Conservation (phyloP, 2,329 filamentous ascomycete genomes). For the Aplosporella prunicola region DNA sequence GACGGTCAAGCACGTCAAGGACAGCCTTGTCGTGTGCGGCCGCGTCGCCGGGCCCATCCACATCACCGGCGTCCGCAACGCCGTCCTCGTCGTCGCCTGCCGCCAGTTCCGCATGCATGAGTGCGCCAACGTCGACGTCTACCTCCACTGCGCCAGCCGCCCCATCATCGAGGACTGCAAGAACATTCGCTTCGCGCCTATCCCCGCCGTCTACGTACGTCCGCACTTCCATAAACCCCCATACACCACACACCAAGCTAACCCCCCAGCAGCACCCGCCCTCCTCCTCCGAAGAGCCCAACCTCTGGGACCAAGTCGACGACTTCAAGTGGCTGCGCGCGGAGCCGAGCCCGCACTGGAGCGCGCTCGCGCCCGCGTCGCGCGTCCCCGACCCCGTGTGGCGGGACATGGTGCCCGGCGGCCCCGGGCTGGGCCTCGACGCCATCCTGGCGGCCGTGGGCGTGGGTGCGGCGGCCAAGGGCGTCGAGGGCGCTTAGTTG, state of each 20-base stretch:
- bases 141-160: constrained; percentile 69
- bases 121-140: constrained; percentile 70
- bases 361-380: constrained; percentile 51
- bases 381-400: constrained; percentile 56
- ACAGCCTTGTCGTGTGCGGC: constrained; percentile 68
- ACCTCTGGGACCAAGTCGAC: constrained; percentile 84
- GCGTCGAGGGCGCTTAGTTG: too few species aligned
- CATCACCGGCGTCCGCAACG: constrained; percentile 64
- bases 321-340: constrained; percentile 96
- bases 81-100: constrained; percentile 61
- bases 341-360: constrained; percentile 84
- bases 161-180: constrained; percentile 91
- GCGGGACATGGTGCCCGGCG: constrained; percentile 57
- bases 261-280: constrained; percentile 14
- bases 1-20: constrained; percentile 57
- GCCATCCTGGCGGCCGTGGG: constrained; percentile 50
- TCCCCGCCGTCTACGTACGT: constrained; percentile 41
- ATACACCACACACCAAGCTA: constrained; percentile 18
- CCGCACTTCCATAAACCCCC: constrained; percentile 11
- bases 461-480: too few species aligned
- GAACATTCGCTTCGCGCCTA: constrained; percentile 65
- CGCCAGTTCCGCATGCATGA: constrained; percentile 93
- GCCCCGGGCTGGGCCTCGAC: constrained; percentile 51
- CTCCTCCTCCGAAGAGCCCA: constrained; percentile 29
- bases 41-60: constrained; percentile 73